Conservation (phyloP, 176 grass and related monocot genomes). For the Hsuehochloa calcarea region DNA sequence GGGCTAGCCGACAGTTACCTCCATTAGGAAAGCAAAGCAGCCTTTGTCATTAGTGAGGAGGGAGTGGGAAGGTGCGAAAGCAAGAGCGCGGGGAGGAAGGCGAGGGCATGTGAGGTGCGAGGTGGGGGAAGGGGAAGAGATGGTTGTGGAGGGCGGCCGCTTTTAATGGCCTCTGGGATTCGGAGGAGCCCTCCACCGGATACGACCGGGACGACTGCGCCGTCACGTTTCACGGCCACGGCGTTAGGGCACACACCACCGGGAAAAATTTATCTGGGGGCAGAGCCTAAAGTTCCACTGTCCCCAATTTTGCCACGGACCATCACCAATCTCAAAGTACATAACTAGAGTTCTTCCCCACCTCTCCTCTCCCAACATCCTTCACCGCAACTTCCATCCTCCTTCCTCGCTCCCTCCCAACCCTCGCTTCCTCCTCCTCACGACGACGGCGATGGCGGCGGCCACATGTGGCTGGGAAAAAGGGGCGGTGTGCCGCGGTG, state of each 20-base stretch:
- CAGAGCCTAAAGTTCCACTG: too few relatives aligned
- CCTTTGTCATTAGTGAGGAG: background rate
- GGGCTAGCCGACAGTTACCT: constrained; percentile 22
- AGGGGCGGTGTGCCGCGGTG: fast-evolving
- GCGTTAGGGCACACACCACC: constrained; percentile 31
- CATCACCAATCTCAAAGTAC: too few relatives aligned
- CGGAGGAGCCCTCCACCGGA: constrained; percentile 62
- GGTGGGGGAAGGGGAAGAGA: constrained; percentile 23
- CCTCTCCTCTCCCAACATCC: too few relatives aligned
- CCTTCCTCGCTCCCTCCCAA: too few relatives aligned
- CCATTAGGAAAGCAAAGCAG: background rate
- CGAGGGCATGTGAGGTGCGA: constrained; percentile 22
- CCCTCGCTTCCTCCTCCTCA: too few relatives aligned
- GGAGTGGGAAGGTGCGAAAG: background rate
- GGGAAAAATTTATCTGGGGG: too few relatives aligned
- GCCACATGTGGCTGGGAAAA: too few relatives aligned
- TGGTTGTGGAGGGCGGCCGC: constrained; percentile 2
- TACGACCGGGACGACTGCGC: constrained; percentile 38
- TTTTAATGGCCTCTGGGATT: constrained; percentile 43
- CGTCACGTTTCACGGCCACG: constrained; percentile 36
- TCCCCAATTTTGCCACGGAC: too few relatives aligned
- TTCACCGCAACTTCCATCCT: too few relatives aligned
- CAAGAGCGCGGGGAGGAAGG: constrained; percentile 11
- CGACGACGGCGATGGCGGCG: too few relatives aligned
- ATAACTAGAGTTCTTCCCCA: too few relatives aligned